Evolutionary conservation across 352 stramenopile species (phyloP), one percentile per base, ranked within the genome.

Genomic region (Pythium coloratum): DNA sequence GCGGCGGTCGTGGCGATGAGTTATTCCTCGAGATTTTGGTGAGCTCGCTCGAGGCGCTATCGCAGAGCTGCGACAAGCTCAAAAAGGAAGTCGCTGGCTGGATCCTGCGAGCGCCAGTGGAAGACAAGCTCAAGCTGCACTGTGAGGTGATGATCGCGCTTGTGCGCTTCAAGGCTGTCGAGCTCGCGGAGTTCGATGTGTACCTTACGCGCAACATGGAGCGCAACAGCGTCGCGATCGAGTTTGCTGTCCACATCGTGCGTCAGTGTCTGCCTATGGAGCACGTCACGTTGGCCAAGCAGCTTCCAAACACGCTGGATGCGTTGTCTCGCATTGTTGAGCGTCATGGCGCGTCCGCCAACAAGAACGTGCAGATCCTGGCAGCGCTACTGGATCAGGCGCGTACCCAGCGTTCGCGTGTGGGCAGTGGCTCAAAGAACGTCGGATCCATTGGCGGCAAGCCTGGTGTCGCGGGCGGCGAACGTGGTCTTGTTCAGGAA

Each of bases 191-290:
- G 55, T 92, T 99, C 53, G 97, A 99, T 74, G 66, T 87, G 46
- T 99, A 98, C 69, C 72, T 99, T 36, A 92, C 93, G 36, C 95
- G 90, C 44, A 97, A 97, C 66, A 97, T 98, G 75, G 95, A 99
- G 64, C 83, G 92, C 66, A 98, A 98, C 72, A 87, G 83, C 53
- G 83, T 98, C 49, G 98, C 96, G 67, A 95, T 99, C 40, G 96
- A 99, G 70, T 98, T 99, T 77, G 94, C 96, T 5, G 86, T 99
- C 40, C 85, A 98, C 38, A 97, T 99, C 64, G 93, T 99, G 28
- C 88, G 88, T 20, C 88, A 96, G 66, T 96, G 87, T 46, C 78
- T 98, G 44, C 88, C 96, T 33, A 87, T 98, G 76, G 94, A 99
- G 40, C 91, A 97, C 69, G 97, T 99, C 59, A 84, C 77, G 32